Conservation (phyloP, 2,329 filamentous ascomycete genomes). For the Fusarium irregulare region DNA sequence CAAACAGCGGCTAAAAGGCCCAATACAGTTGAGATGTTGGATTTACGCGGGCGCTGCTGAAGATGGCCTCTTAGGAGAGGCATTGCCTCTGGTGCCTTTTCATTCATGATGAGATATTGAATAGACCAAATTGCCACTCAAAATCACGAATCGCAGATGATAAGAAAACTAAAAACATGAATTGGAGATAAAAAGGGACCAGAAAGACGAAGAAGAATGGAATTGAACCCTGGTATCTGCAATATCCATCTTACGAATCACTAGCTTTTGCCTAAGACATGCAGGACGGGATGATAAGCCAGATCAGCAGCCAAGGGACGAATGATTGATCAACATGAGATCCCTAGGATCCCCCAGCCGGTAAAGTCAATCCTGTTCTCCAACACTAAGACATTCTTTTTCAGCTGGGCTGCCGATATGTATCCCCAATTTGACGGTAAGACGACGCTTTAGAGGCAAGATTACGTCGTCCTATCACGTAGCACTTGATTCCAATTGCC, state of each 20-base stretch:
- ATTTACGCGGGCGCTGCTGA: slow-evolving; percentile 13
- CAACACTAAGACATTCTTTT: slow-evolving; percentile 4
- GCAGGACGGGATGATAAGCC: slow-evolving; percentile 33
- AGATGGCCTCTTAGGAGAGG: slow-evolving; percentile 25
- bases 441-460: not conserved
- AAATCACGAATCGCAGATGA: not conserved
- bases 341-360: not conserved
- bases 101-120: slow-evolving; percentile 26
- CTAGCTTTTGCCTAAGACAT: slow-evolving; percentile 25
- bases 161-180: not conserved
- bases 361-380: not conserved
- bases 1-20: slow-evolving; percentile 36
- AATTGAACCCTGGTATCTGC: slow-evolving; percentile 3
- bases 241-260: slow-evolving; percentile 18
- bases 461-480: slow-evolving; percentile 34
- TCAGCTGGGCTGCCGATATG: slow-evolving; percentile 6
- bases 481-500: slow-evolving; percentile 25
- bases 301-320: slow-evolving; percentile 3
- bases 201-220: not conserved
- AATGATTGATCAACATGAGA: slow-evolving; percentile 1
- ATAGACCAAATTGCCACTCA: not conserved
- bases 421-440: not conserved
- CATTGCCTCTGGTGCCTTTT: slow-evolving; percentile 29
- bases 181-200: not conserved
- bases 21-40: slow-evolving; percentile 16